Evolutionary conservation across 2,329 filamentous ascomycete genomes (phyloP), one percentile per base, ranked within the genome.

Genomic region (Setomelanomma holmii): DNA sequence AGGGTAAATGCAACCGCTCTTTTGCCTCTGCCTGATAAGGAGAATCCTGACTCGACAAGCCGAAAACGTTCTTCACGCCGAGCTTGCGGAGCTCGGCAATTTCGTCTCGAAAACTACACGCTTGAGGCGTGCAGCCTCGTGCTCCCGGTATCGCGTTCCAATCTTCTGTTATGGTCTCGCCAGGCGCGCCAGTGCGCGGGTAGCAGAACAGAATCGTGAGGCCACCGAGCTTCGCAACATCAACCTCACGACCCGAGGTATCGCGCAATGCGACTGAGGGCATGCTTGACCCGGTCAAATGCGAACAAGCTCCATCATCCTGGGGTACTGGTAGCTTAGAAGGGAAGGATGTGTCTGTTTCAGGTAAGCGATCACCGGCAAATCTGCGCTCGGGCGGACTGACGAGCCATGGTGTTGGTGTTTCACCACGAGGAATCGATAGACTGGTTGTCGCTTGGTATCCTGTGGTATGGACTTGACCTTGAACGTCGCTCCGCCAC

Each of bases 91-190:
- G 54, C 40, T 57, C 42, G 40, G 40, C 41, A 46, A 60, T 54
- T 34, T 60, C 56, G 43, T 78, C 75, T 20, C 74, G 72, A 66
- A 79, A 79, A 10, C 72, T 73, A 61, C 78, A 78, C 12, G 76
- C 76, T 65, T 78, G 76, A 5, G 76, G 75, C 12, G 78, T 58
- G 60, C 76, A 79, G 46, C 76, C 77, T 50, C 76, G 63, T 6
- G 77, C 77, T 22, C 78, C 76, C 4, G 76, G 76, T 46, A 78
- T 78, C 14, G 65, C 55, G 59, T 79, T 75, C 76, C 75, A 79
- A 11, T 68, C 63, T 22, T 74, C 68, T 38, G 75, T 69, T n/a
- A 79, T 70, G 1, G 60, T 70, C 53, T 79, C 75, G 51, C 71
- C 63, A 11, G 73, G 75, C 2, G 69, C 75, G 27, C 67, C 74